Percentiles rank a stretch among this genome's conserved stretches.
Conservation (phyloP, 768 basidiomycete species). For the Stropharia rugosoannulata region DNA sequence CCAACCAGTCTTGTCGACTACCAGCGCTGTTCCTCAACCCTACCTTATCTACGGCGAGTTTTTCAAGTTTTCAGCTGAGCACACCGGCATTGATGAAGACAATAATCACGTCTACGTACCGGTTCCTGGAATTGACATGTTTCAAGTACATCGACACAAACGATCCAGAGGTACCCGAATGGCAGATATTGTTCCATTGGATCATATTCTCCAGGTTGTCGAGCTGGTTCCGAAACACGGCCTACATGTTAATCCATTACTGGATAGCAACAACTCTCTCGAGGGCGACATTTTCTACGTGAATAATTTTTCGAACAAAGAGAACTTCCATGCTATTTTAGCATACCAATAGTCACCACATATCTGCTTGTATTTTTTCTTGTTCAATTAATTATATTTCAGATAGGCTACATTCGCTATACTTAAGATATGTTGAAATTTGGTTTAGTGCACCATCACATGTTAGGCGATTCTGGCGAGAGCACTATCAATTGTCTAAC, state of each 20-base stretch:
- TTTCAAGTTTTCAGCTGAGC: neutral
- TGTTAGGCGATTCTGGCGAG: no score
- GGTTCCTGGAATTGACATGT: neutral
- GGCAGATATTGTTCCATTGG: neutral
- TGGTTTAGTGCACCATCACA: no score
- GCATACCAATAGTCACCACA: neutral
- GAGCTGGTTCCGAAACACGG: conserved; percentile 1
- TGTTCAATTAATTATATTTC: neutral
- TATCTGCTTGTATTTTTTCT: neutral
- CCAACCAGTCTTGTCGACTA: neutral
- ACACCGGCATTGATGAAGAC: neutral
- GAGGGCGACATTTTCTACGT: neutral
- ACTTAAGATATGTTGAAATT: no score
- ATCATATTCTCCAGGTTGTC: neutral
- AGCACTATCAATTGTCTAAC: no score
- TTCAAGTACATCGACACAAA: neutral
- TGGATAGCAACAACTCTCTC: neutral
- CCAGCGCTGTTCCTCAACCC: neutral
- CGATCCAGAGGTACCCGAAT: neutral
- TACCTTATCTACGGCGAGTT: neutral
- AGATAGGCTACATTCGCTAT: no score
- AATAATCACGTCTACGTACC: conserved; percentile 49
- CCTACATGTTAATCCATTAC: neutral
- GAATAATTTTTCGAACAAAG: conserved; percentile 1
- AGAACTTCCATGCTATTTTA: conserved; percentile 1